phyloP scores from a whole-genome alignment of 108 stramenopile genomes.

The Nannochloropsis oceanica region DNA sequence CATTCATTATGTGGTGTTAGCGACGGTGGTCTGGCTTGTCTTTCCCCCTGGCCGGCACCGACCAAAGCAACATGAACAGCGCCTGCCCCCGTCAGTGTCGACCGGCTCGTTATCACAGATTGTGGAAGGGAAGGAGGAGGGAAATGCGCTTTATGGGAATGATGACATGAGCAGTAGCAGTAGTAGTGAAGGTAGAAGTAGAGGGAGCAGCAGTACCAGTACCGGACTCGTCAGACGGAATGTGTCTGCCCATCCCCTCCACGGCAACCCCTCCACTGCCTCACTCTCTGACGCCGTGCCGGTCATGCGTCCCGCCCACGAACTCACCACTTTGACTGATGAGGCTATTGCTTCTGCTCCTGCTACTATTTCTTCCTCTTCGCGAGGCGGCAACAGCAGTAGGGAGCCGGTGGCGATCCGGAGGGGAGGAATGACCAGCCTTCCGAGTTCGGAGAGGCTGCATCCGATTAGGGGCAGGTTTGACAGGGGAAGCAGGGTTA shows the following conservation, averaged over 20 bases:
- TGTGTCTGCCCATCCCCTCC: too few species aligned
- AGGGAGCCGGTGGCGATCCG: background rate
- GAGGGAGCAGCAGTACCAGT: too few species aligned
- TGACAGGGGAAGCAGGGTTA: background rate
- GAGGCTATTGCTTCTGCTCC: too few species aligned
- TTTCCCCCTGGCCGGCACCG: background rate
- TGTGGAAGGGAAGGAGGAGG: background rate
- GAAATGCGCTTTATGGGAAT: background rate
- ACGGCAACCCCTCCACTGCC: too few species aligned
- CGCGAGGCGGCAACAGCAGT: too few species aligned
- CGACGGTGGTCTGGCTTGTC: background rate
- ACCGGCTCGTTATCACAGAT: background rate
- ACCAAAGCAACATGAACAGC: background rate
- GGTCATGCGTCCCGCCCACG: too few species aligned
- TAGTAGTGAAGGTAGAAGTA: too few species aligned
- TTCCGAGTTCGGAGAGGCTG: background rate
- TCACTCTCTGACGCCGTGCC: too few species aligned
- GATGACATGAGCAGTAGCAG: background rate
- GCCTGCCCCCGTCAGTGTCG: background rate
- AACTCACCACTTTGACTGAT: too few species aligned
- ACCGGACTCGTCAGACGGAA: too few species aligned
- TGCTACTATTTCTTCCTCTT: too few species aligned
- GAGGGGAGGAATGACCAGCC: background rate
- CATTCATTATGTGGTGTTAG: background rate
- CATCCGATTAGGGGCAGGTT: background rate